Percentiles rank a stretch among this genome's conserved stretches.
Evolutionary conservation across 495 filamentous ascomycete species (phyloP).

Genomic region (Bombardia bombarda): DNA sequence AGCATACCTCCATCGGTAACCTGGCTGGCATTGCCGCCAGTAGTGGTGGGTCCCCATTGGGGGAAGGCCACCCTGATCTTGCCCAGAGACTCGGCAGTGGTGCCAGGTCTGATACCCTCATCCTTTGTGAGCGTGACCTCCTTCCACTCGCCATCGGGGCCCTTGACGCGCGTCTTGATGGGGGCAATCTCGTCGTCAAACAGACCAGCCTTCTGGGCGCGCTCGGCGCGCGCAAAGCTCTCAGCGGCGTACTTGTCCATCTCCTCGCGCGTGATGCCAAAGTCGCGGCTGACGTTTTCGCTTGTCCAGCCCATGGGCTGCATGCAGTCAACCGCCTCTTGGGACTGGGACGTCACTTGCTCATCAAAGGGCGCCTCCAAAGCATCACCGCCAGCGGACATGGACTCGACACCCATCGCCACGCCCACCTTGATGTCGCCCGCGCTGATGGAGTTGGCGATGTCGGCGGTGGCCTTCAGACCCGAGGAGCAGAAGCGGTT

Average conservation of each 20-base stretch:
- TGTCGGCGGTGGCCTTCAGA: conserved; percentile 88
- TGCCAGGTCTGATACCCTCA: conserved; percentile 84
- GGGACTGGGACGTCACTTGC: conserved; percentile 58
- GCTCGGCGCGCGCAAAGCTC: conserved; percentile 78
- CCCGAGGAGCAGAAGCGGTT: conserved; percentile 98
- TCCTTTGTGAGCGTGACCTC: conserved; percentile 73
- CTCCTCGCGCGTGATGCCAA: conserved; percentile 66
- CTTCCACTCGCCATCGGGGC: conserved; percentile 70
- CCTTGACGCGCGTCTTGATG: conserved; percentile 72
- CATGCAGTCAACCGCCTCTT: conserved; percentile 79
- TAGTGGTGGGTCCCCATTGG: conserved; percentile 76
- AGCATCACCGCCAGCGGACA: conserved; percentile 64
- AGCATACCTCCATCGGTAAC: conserved; percentile 81
- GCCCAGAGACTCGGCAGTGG: conserved; percentile 67
- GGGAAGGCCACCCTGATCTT: conserved; percentile 93
- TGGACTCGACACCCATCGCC: conserved; percentile 81
- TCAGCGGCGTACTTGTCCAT: conserved; percentile 85
- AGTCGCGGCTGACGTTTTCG: conserved; percentile 92
- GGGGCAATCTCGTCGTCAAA: conserved; percentile 94
- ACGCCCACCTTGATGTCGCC: conserved; percentile 83
- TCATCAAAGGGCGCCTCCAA: conserved; percentile 68
- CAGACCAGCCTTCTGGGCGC: conserved; percentile 85
- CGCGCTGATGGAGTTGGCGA: conserved; percentile 75
- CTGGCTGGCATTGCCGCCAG: conserved; percentile 93
- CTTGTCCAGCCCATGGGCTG: conserved; percentile 97